These are phyloP conservation scores for Omphalea diandra DNA, from an alignment of 441 rosid species.

Conservation along the genomic window DNA sequence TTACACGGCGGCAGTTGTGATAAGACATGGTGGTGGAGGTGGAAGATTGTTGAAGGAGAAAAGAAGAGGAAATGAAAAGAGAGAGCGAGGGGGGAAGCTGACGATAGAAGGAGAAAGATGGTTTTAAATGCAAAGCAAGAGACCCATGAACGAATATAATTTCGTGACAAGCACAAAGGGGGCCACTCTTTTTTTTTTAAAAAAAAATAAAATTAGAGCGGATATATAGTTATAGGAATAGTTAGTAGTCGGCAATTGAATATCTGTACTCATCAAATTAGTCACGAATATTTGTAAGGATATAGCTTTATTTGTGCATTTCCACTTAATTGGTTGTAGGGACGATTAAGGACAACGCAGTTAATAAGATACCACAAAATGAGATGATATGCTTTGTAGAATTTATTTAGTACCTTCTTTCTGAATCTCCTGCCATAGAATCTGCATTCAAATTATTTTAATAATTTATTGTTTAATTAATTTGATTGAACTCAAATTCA, in stretches of 20 bases:
- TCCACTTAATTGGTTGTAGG: slow-evolving; percentile 1
- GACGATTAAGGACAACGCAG: background rate
- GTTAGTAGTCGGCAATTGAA: background rate
- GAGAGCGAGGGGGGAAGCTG: slow-evolving; percentile 4
- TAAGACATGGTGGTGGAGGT: slow-evolving; percentile 21
- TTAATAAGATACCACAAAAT: background rate
- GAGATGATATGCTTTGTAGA: background rate
- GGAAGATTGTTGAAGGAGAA: background rate
- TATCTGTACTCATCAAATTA: slow-evolving; percentile 32
- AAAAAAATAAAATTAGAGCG: too few species aligned
- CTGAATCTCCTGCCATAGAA: too few species aligned
- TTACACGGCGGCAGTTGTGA: slow-evolving; percentile 19
- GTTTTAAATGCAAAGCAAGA: slow-evolving; percentile 52
- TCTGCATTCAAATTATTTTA: too few species aligned
- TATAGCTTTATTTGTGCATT: background rate
- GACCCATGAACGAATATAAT: slow-evolving; percentile 52
- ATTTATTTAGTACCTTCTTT: background rate
- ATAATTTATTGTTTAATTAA: too few species aligned
- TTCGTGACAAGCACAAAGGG: background rate
- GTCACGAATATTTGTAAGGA: slow-evolving; percentile 38
- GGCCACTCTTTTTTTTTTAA: background rate
- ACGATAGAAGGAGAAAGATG: slow-evolving; percentile 16
- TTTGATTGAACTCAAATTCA: too few species aligned
- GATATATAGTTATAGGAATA: too few species aligned
- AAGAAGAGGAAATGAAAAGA: background rate